Conservation (phyloP, 768 basidiomycete genomes). For the Lactarius quietus region DNA sequence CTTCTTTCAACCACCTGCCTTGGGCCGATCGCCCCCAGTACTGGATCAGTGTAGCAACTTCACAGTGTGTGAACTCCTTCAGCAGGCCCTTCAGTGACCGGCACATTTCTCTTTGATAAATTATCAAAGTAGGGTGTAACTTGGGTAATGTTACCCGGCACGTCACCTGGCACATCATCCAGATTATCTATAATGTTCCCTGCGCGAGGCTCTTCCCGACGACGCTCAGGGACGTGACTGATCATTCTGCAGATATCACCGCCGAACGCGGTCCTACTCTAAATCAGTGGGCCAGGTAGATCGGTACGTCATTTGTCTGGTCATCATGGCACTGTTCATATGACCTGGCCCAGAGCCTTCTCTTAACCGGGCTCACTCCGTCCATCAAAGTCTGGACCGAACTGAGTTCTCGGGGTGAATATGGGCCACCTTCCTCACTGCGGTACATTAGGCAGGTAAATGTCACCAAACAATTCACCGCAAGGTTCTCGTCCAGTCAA, state of each 20-base stretch:
- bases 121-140: too few relatives aligned
- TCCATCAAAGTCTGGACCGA: slow-evolving; percentile 70
- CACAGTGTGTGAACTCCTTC: too few relatives aligned
- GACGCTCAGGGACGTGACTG: slow-evolving; percentile 38
- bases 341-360: slow-evolving; percentile 60
- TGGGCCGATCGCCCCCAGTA: too few relatives aligned
- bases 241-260: slow-evolving; percentile 33
- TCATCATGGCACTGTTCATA: slow-evolving; percentile 34
- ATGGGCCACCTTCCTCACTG: neutral
- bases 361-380: slow-evolving; percentile 61
- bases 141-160: too few relatives aligned
- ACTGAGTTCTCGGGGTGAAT: slow-evolving; percentile 36
- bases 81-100: too few relatives aligned
- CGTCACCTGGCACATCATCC: too few relatives aligned
- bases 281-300: slow-evolving; percentile 75
- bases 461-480: slow-evolving; percentile 64
- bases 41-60: too few relatives aligned
- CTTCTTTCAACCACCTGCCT: too few relatives aligned
- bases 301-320: slow-evolving; percentile 44
- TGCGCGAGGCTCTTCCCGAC: too few relatives aligned
- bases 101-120: slow-evolving; percentile 40
- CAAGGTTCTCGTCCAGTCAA: slow-evolving; percentile 50
- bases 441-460: slow-evolving; percentile 52
- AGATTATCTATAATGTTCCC: too few relatives aligned
- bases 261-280: slow-evolving; percentile 61